Percentiles rank a stretch among this genome's conserved stretches.
Conservation (phyloP, 331 rosid species). For the Malus hybrid region DNA sequence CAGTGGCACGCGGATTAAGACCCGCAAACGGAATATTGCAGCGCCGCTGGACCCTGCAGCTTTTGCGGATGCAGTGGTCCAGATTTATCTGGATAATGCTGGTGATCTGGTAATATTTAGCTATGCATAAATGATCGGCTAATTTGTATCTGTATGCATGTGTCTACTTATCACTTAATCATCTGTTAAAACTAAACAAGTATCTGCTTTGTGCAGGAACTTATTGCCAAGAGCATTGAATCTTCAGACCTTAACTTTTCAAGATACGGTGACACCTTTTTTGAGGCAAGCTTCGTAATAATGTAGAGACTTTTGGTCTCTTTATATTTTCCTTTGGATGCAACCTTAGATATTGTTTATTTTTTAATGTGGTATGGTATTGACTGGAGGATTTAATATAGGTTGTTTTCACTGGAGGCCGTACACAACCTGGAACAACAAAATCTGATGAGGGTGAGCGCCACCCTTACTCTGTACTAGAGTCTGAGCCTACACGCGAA, state of each 20-base stretch:
- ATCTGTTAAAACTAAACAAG: background rate
- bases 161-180: background rate
- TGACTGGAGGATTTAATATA: slow-evolving; percentile 16
- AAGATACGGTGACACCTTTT: slow-evolving; percentile 98
- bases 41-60: slow-evolving; percentile 99
- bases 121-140: background rate
- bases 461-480: slow-evolving; percentile 85
- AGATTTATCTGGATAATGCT: slow-evolving; percentile 99
- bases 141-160: background rate
- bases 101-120: slow-evolving; percentile 88
- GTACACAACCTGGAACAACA: slow-evolving; percentile 99
- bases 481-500: slow-evolving; percentile 78
- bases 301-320: background rate
- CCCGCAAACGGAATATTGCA: slow-evolving; percentile 99
- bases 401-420: slow-evolving; percentile 99
- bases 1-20: slow-evolving; percentile 99
- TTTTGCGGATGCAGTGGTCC: slow-evolving; percentile 99
- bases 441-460: slow-evolving; percentile 99
- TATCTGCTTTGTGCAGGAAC: slow-evolving; percentile 48
- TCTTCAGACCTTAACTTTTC: slow-evolving; percentile 91
- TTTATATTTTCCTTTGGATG: background rate
- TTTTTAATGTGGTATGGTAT: background rate
- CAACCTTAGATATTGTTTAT: background rate
- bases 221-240: slow-evolving; percentile 75
- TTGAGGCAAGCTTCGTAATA: slow-evolving; percentile 57